Conservation (phyloP, 2,329 filamentous ascomycete species). For the Neopestalotiopsis sp. region DNA sequence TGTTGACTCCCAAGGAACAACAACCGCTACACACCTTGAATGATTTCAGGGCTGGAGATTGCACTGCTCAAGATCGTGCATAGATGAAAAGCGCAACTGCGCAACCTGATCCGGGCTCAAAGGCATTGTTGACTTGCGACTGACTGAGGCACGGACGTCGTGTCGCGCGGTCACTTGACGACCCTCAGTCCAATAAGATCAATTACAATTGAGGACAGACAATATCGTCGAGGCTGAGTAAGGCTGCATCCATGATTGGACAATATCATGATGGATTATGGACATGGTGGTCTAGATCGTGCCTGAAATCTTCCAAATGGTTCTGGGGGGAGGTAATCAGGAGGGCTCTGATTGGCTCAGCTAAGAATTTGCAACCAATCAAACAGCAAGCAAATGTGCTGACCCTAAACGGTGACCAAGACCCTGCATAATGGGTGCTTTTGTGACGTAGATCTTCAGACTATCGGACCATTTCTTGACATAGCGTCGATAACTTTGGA, state of each 20-base stretch:
- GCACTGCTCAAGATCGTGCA: no score
- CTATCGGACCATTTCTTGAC: slow-evolving; percentile 12
- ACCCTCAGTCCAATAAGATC: not conserved
- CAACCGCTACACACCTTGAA: no score
- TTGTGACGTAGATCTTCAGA: slow-evolving; percentile 20
- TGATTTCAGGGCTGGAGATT: no score
- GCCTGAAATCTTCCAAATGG: not conserved
- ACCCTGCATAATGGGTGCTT: slow-evolving; percentile 13
- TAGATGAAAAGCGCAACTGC: no score
- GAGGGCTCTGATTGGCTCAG: not conserved
- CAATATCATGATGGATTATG: not conserved
- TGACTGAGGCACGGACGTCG: no score
- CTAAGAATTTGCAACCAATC: not conserved
- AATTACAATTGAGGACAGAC: not conserved
- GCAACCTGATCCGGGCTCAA: no score
- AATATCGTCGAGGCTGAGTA: not conserved
- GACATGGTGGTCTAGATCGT: slow-evolving; percentile 5
- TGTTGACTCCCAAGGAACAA: no score
- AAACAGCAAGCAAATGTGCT: not conserved
- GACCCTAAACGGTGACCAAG: slow-evolving; percentile 1
- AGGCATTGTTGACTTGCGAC: no score
- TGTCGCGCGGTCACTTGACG: not conserved
- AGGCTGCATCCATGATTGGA: slow-evolving; percentile 4
- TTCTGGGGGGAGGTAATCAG: slow-evolving; percentile 11
- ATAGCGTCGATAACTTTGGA: not conserved